A percentile compares a stretch with the other conserved stretches of the same genome.
These are phyloP conservation scores for Neurospora sp. DNA, from an alignment of 495 filamentous ascomycete genomes.

Conservation along the genomic window DNA sequence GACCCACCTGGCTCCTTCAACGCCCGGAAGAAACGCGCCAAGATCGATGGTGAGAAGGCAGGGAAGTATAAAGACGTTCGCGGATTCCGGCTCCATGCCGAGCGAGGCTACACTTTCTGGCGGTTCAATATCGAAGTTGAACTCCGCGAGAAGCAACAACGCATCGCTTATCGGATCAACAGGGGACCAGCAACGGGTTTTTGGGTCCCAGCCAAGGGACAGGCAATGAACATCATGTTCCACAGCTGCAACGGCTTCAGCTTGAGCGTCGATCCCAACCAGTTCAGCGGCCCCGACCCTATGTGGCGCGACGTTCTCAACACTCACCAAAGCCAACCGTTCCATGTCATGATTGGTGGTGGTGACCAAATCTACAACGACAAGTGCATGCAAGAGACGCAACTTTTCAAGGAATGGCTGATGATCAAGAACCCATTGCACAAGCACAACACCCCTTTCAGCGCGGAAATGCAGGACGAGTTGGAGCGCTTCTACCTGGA, in stretches of 20 bases:
- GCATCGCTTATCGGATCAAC: conserved; percentile 94
- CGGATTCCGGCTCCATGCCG: conserved; percentile 73
- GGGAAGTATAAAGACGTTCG: conserved; percentile 69
- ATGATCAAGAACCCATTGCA: conserved; percentile 67
- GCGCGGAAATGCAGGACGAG: conserved; percentile 68
- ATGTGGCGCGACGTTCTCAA: conserved; percentile 95
- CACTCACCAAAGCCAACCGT: conserved; percentile 81
- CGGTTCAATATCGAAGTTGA: conserved; percentile 90
- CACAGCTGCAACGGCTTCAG: conserved; percentile 96
- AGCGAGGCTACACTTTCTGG: conserved; percentile 91
- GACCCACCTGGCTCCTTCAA: conserved; percentile 37
- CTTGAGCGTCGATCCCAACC: conserved; percentile 61
- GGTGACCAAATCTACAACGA: conserved; percentile 98
- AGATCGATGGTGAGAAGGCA: conserved; percentile 59
- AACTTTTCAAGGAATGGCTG: conserved; percentile 71
- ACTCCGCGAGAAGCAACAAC: conserved; percentile 60
- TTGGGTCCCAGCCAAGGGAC: conserved; percentile 80
- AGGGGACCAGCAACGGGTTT: conserved; percentile 80
- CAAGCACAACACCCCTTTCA: conserved; percentile 67
- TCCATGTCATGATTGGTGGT: conserved; percentile 97
- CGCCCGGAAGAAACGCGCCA: conserved; percentile 33
- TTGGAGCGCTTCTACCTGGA: conserved; percentile 80
- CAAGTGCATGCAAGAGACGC: conserved; percentile 59
- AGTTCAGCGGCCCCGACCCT: conserved; percentile 85
- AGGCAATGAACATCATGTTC: conserved; percentile 98